Conservation (phyloP, 106 monocot species). For the Dendrobium nobile region DNA sequence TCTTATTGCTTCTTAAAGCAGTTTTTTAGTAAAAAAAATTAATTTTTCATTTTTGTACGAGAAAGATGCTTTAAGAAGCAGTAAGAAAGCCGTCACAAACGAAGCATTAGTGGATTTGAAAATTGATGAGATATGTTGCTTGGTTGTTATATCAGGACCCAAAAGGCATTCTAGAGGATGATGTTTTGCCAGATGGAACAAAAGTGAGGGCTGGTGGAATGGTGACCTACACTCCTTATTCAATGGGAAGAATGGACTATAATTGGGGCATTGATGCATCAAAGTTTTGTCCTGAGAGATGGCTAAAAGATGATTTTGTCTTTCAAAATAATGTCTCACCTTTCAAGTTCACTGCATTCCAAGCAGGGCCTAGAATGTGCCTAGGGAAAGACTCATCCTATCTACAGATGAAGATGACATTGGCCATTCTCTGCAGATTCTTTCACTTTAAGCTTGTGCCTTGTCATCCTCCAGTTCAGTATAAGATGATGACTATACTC, state of each 20-base stretch:
- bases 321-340: constrained; percentile 61
- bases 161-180: constrained; percentile 68
- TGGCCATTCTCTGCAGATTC: constrained; percentile 79
- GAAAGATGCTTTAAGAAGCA: too few species aligned
- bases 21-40: too few species aligned
- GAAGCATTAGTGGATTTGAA: too few species aligned
- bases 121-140: not conserved
- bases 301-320: constrained; percentile 46
- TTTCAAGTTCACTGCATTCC: constrained; percentile 94
- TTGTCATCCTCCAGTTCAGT: constrained; percentile 46
- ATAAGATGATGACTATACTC: constrained; percentile 86
- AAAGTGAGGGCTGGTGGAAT: constrained; percentile 42
- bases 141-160: constrained; percentile 32
- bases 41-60: too few species aligned
- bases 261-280: constrained; percentile 75
- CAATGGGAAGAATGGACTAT: constrained; percentile 89
- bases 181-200: constrained; percentile 82
- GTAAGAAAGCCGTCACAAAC: too few species aligned
- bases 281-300: constrained; percentile 67
- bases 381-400: constrained; percentile 88
- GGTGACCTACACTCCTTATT: constrained; percentile 77
- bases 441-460: constrained; percentile 48
- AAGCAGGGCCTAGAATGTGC: constrained; percentile 89
- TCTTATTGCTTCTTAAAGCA: too few species aligned
- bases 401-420: constrained; percentile 92